Base-by-base conservation (phyloP, 805 yeast genomes). In the Barnettozyma botsteinii region DNA sequence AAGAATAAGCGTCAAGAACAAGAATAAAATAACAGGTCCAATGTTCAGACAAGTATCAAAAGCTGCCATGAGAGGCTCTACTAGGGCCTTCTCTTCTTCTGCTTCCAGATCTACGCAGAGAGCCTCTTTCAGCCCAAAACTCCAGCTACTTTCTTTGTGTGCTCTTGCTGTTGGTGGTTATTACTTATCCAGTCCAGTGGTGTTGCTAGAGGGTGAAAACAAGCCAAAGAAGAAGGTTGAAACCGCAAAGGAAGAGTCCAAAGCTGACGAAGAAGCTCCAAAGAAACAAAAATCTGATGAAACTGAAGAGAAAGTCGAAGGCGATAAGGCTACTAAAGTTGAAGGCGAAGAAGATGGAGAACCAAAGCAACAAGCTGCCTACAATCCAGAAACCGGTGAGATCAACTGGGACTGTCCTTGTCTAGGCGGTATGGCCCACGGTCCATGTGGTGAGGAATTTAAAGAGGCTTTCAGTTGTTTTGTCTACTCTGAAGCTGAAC, bases 341-440 rank as follows among this genome's bases (percentile, higher is more conserved):
- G n/a, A n/a, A n/a, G n/a, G n/a, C n/a, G 23, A 21, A 17, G 38
- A 35, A 12, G 12, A 20, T n/a, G 35, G 33, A 28, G 30, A 38
- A 25, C 30, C 37, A 17, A 39, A 30, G 24, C 67, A 62, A 46
- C 65, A 70, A 45, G 84, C 87, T 28, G 96, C 98, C 4, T 91
- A 78, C 65, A 78, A 91, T 67, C 97, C 97, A 23, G 95, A 85
- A 56, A 93, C 98, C 3, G 98, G 98, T 23, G 98, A 91, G 61
- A 93, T 93, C 66, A 91, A 93, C 76, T 93, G 98, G 98, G 98
- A 93, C 59, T 93, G 98, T 64, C 98, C 98, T n/a, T 91, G 98
- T 64, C 70, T 93, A 36, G 98, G 98, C 25, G 98, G 98, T 31
- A 87, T 93, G 97, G 98, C 98, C 24, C 73, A 89, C 50, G 98